Evolutionary conservation across 1,139 yeast species (phyloP).

Genomic region (Debaryomyces udenii): DNA sequence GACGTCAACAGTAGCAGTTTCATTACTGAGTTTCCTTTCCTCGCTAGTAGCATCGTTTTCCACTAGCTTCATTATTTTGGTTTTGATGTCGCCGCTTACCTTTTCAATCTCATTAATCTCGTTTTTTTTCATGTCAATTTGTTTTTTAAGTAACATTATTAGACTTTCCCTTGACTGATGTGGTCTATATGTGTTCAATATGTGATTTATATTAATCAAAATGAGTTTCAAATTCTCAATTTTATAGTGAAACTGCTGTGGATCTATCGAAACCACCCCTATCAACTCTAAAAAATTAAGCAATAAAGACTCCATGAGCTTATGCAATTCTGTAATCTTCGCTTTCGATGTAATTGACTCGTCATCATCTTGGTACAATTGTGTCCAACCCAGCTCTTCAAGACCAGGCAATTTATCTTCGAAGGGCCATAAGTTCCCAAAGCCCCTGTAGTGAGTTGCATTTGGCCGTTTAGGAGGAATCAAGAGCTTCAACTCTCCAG

Average conservation of each 20-base stretch:
- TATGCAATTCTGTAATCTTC: constrained; percentile 68
- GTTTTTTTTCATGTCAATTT: constrained; percentile 53
- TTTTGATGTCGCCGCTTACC: constrained; percentile 47
- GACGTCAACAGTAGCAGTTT: constrained; percentile 9
- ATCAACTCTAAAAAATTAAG: constrained; percentile 73
- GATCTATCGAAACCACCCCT: constrained; percentile 71
- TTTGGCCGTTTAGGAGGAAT: constrained; percentile 69
- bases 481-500: constrained; percentile 53
- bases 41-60: constrained; percentile 8
- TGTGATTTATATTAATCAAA: constrained; percentile 81
- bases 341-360: constrained; percentile 52
- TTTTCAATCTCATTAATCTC: constrained; percentile 57
- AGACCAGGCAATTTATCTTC: constrained; percentile 71
- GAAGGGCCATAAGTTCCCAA: constrained; percentile 82
- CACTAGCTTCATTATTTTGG: constrained; percentile 37
- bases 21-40: background rate
- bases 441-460: constrained; percentile 68
- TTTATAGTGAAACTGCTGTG: constrained; percentile 64
- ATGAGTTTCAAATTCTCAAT: constrained; percentile 73
- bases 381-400: constrained; percentile 67
- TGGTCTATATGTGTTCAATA: constrained; percentile 82
- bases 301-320: constrained; percentile 66
- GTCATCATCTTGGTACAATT: constrained; percentile 56
- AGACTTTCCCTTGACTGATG: constrained; percentile 86
- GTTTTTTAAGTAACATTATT: constrained; percentile 67